phyloP scores from a whole-genome alignment of 2,329 filamentous ascomycete species.

The Raffaelea arxii region DNA sequence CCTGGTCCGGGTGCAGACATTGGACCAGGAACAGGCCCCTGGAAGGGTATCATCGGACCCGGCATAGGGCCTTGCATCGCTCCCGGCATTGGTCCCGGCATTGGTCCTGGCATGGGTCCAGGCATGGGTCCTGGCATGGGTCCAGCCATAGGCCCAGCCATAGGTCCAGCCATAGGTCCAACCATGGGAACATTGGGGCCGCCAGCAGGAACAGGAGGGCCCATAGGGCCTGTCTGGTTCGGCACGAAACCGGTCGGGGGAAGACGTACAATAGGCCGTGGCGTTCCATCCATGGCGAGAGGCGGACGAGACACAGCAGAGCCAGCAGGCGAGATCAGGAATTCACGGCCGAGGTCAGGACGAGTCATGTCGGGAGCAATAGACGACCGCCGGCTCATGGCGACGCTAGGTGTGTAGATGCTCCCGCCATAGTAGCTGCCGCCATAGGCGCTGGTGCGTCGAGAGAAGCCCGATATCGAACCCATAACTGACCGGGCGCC shows the following conservation, averaged over 20 bases:
- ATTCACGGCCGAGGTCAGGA: constrained; percentile 63
- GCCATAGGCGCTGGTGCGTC: constrained; percentile 65
- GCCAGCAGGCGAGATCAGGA: constrained; percentile 68
- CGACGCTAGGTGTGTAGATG: constrained; percentile 74
- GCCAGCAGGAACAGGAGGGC: background rate
- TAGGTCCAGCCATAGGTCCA: background rate
- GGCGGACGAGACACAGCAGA: constrained; percentile 64
- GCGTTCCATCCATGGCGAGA: constrained; percentile 47
- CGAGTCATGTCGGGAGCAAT: constrained; percentile 50
- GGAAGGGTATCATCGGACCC: too few relatives aligned
- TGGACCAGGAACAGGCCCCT: too few relatives aligned
- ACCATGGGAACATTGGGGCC: background rate
- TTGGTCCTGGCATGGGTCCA: too few relatives aligned
- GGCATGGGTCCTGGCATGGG: too few relatives aligned
- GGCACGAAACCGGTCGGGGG: constrained; percentile 47
- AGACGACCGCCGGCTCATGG: constrained; percentile 86
- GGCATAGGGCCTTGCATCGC: too few relatives aligned
- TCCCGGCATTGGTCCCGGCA: too few relatives aligned
- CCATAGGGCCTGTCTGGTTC: constrained; percentile 8
- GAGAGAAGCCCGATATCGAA: constrained; percentile 58
- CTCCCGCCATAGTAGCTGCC: constrained; percentile 60
- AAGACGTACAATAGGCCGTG: constrained; percentile 68
- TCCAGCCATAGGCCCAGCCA: constrained; percentile 16
- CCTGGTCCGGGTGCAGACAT: too few relatives aligned
- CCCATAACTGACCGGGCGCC: constrained; percentile 59